A percentile compares a stretch with the other conserved stretches of the same genome.
Evolutionary conservation across 305 asterid species (phyloP).

Genomic region (Fraxinus albicans): DNA sequence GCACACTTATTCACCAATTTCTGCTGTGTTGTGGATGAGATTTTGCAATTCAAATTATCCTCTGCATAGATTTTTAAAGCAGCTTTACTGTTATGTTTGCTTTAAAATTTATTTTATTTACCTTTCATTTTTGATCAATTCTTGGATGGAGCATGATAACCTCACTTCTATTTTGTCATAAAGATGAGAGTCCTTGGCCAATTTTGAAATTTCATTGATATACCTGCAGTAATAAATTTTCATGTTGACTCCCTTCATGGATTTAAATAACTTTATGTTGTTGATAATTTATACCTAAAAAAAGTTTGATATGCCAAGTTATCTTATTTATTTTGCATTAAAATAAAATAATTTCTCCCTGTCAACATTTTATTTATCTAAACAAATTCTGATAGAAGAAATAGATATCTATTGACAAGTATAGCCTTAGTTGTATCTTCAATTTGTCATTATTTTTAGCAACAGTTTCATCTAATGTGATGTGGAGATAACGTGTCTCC

Average conservation of each 20-base stretch:
- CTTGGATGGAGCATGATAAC: not conserved
- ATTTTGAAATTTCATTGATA: not conserved
- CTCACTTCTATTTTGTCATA: not conserved
- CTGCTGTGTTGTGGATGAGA: not conserved
- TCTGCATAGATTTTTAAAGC: not conserved
- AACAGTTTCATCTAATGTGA: not conserved
- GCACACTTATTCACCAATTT: not conserved
- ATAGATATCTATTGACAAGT: not conserved
- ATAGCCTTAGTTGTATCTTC: not conserved
- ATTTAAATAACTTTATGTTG: not conserved
- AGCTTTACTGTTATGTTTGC: not conserved
- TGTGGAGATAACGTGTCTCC: not conserved
- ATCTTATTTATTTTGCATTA: not conserved
- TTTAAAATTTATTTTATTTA: not conserved
- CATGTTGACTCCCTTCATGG: not conserved
- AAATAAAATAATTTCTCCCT: not conserved
- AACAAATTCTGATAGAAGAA: not conserved
- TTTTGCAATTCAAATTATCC: not conserved
- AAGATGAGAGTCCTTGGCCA: not conserved
- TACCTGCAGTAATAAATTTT: not conserved
- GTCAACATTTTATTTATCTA: not conserved
- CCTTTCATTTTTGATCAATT: not conserved
- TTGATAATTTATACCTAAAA: not conserved
- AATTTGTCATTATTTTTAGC: not conserved
- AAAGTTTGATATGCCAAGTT: not conserved